A percentile compares a stretch with the other conserved stretches of the same genome.
phyloP scores from a whole-genome alignment of 805 yeast genomes.

The Candida dendrica region DNA sequence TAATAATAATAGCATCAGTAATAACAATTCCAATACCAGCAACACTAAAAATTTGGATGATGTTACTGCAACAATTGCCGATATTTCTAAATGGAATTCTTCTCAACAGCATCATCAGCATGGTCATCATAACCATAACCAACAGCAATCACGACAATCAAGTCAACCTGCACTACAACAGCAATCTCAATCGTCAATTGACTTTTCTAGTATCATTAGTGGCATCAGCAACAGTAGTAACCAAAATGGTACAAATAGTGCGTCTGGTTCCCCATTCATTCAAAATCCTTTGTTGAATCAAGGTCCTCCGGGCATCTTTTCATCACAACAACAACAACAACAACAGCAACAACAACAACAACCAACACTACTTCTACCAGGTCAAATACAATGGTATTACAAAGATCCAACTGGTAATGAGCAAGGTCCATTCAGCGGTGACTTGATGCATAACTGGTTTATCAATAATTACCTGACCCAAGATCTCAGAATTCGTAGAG shows the following conservation, averaged over 20 bases:
- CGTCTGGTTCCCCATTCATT: conserved; percentile 29
- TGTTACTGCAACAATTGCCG: neutral
- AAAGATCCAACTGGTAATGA: conserved; percentile 61
- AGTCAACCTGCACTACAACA: conserved; percentile 4
- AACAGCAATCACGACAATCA: conserved; percentile 6
- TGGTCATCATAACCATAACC: neutral
- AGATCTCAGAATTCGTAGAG: conserved; percentile 51
- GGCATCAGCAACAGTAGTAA: conserved; percentile 3
- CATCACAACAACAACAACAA: conserved; percentile 3
- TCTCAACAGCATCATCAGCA: neutral
- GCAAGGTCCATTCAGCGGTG: conserved; percentile 79
- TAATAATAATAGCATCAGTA: conserved; percentile 1
- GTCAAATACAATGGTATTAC: conserved; percentile 58
- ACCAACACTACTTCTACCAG: conserved; percentile 25
- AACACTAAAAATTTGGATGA: conserved; percentile 1
- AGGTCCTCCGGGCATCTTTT: conserved; percentile 2
- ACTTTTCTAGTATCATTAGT: neutral
- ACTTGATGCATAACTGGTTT: conserved; percentile 75
- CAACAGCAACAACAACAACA: conserved; percentile 9
- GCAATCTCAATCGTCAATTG: neutral
- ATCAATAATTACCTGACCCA: conserved; percentile 48
- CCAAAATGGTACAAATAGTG: conserved; percentile 45
- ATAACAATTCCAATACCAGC: no score
- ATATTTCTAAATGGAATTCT: neutral
- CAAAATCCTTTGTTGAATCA: conserved; percentile 5